phyloP scores from a whole-genome alignment of 352 stramenopile genomes.

The Thraustochytrium aureum region DNA sequence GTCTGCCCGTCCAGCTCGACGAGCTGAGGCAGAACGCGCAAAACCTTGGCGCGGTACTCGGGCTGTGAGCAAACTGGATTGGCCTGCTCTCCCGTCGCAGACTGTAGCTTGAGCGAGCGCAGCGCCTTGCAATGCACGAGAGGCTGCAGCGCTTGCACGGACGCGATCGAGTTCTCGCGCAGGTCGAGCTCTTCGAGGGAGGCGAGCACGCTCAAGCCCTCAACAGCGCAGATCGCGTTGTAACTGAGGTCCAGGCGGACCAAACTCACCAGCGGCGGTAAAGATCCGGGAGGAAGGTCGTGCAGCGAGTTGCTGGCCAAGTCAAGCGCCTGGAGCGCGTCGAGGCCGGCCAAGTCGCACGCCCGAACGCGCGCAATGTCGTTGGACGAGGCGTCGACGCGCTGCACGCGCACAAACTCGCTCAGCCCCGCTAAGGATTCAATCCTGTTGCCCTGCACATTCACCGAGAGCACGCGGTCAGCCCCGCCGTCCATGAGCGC shows the following conservation, averaged over 20 bases:
- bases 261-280: constrained; percentile 21
- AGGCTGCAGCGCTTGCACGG: background rate
- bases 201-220: constrained; percentile 37
- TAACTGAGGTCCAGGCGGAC: constrained; percentile 20
- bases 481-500: background rate
- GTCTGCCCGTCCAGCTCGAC: background rate
- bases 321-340: background rate
- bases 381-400: constrained; percentile 9
- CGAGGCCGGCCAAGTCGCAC: constrained; percentile 26
- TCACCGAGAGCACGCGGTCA: constrained; percentile 6
- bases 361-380: background rate
- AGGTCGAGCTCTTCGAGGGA: constrained; percentile 22
- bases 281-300: background rate
- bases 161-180: background rate
- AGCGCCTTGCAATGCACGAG: constrained; percentile 7
- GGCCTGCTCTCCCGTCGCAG: background rate
- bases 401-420: background rate
- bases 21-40: background rate
- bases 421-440: background rate
- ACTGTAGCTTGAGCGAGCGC: background rate
- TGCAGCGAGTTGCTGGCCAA: constrained; percentile 18
- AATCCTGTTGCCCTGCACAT: constrained; percentile 31
- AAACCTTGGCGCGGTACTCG: background rate
- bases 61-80: background rate
- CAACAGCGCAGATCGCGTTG: constrained; percentile 26